phyloP scores from a whole-genome alignment of 2,329 filamentous ascomycete species.

The Madurella fahalii region DNA sequence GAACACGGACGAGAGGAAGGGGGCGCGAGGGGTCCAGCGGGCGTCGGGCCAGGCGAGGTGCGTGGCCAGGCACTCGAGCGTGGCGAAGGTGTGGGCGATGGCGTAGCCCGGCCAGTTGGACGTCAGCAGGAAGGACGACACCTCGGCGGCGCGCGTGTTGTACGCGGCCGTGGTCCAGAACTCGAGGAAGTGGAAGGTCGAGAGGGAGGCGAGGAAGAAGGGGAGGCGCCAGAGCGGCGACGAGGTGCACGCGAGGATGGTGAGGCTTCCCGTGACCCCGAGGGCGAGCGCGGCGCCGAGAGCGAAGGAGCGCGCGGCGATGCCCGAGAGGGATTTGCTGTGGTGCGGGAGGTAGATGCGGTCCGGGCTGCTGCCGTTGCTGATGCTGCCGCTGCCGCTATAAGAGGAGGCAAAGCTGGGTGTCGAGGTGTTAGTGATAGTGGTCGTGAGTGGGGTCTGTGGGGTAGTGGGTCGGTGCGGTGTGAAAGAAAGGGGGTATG shows the following conservation, averaged over 20 bases:
- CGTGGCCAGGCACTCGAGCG: constrained; percentile 66
- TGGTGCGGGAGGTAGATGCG: constrained; percentile 40
- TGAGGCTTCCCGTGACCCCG: constrained; percentile 32
- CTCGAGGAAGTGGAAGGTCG: constrained; percentile 91
- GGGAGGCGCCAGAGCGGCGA: constrained; percentile 57
- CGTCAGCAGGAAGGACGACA: constrained; percentile 76
- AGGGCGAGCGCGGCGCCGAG: constrained; percentile 45
- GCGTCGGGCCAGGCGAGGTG: constrained; percentile 50
- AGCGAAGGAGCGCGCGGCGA: constrained; percentile 54
- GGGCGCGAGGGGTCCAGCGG: constrained; percentile 33
- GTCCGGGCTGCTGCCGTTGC: constrained; percentile 28
- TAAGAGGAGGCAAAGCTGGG: too few relatives aligned
- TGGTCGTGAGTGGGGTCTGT: too few relatives aligned
- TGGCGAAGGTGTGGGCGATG: constrained; percentile 71
- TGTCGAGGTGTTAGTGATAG: too few relatives aligned
- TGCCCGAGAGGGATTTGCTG: constrained; percentile 55
- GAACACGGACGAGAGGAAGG: too few relatives aligned
- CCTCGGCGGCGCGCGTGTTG: constrained; percentile 69
- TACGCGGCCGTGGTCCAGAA: constrained; percentile 84
- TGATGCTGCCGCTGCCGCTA: background rate
- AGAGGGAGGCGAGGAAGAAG: constrained; percentile 65
- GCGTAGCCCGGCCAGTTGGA: constrained; percentile 83
- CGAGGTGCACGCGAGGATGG: constrained; percentile 35
- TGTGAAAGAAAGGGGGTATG: too few relatives aligned
- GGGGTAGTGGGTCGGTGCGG: too few relatives aligned